Evolutionary conservation across 345 rosid genomes (phyloP).

Genomic region (Heritiera littoralis): DNA sequence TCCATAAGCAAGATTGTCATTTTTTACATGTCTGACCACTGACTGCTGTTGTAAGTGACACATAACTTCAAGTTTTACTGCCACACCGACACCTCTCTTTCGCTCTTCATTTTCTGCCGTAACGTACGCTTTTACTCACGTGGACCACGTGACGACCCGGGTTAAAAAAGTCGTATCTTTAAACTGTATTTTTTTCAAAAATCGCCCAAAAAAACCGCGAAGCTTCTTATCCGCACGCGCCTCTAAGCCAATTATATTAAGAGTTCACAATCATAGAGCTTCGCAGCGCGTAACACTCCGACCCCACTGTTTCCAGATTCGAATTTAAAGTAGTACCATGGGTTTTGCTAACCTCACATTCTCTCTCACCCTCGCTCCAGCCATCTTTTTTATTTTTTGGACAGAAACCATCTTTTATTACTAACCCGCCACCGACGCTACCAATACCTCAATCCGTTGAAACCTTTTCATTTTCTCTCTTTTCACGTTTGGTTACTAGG

Average conservation of each 20-base stretch:
- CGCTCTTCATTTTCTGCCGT: background rate
- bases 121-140: conserved; percentile 23
- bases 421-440: conserved; percentile 22
- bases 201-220: background rate
- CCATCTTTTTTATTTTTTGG: background rate
- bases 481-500: conserved; percentile 5
- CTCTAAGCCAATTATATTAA: conserved; percentile 7
- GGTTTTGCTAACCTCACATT: background rate
- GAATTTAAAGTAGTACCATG: background rate
- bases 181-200: background rate
- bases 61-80: background rate
- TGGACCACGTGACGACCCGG: conserved; percentile 25
- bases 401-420: background rate
- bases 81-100: conserved; percentile 13
- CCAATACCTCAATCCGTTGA: background rate
- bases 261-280: background rate
- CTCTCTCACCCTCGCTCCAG: background rate
- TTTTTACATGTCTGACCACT: background rate
- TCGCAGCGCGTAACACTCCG: background rate
- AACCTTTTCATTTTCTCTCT: background rate
- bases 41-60: background rate
- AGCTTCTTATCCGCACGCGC: background rate
- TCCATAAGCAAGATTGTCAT: no score
- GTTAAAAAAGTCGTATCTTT: background rate
- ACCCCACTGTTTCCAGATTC: background rate